Conservation (phyloP, 2,329 filamentous ascomycete genomes). For the Mycosphaerelloides madeirae region DNA sequence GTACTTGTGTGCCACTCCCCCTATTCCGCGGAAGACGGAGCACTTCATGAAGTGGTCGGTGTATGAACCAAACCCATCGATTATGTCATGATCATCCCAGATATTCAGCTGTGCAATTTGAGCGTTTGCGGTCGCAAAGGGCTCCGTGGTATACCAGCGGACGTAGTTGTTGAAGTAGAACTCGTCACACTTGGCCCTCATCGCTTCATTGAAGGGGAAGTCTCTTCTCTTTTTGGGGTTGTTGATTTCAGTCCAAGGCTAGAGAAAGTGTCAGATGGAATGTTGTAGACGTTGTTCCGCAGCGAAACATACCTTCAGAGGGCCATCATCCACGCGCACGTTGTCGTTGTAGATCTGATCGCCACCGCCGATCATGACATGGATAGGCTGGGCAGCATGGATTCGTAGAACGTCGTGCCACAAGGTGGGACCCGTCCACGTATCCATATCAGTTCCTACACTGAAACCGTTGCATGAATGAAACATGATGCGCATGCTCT, state of each 20-base stretch:
- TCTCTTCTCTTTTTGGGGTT: constrained; percentile 58
- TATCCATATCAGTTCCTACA: constrained; percentile 59
- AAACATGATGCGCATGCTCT: constrained; percentile 67
- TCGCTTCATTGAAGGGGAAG: constrained; percentile 60
- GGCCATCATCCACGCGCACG: constrained; percentile 73
- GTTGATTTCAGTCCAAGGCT: constrained; percentile 55
- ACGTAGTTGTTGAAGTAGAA: constrained; percentile 61
- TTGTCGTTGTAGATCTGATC: constrained; percentile 79
- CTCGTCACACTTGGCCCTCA: constrained; percentile 56
- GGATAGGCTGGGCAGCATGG: constrained; percentile 57
- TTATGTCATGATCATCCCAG: constrained; percentile 64
- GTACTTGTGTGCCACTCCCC: constrained; percentile 52
- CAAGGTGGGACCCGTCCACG: constrained; percentile 55
- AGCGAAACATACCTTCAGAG: too few species aligned
- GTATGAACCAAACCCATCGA: constrained; percentile 62
- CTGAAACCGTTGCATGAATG: constrained; percentile 66
- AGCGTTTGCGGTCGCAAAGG: constrained; percentile 56
- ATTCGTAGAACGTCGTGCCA: constrained; percentile 62
- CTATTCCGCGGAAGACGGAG: constrained; percentile 61
- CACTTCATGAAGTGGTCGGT: constrained; percentile 64
- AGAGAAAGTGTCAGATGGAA: too few species aligned
- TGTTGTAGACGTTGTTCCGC: too few species aligned
- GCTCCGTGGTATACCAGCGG: constrained; percentile 64
- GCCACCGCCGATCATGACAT: constrained; percentile 78
- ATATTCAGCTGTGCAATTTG: constrained; percentile 62